Percentiles rank a stretch among this genome's conserved stretches.
Evolutionary conservation across 129 eudicot genomes (phyloP).

Genomic region (Gnaphalium uliginosum): DNA sequence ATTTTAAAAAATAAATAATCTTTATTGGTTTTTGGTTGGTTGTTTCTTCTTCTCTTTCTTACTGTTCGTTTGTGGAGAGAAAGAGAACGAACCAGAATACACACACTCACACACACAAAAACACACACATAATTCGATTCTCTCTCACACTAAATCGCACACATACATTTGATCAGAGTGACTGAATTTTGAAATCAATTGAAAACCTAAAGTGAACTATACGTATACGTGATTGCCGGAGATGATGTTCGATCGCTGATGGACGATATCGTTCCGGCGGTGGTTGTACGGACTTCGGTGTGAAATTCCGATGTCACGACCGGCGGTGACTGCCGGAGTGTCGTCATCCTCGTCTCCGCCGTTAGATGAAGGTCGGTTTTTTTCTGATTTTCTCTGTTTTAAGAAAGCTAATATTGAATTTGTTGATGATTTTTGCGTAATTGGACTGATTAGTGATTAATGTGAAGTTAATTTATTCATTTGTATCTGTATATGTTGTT

Average conservation of each 20-base stretch:
- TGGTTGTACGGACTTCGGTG: slow-evolving; percentile 41
- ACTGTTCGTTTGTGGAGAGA: slow-evolving; percentile 54
- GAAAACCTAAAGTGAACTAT: not conserved
- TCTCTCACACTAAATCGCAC: slow-evolving; percentile 10
- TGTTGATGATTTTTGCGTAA: slow-evolving; percentile 19
- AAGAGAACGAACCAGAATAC: slow-evolving; percentile 37
- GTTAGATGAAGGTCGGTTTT: slow-evolving; percentile 41
- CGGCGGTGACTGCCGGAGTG: slow-evolving; percentile 38
- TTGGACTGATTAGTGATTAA: slow-evolving; percentile 14
- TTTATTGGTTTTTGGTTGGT: slow-evolving; percentile 44
- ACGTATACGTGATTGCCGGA: slow-evolving; percentile 32
- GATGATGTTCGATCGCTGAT: slow-evolving; percentile 30
- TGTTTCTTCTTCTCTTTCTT: slow-evolving; percentile 40
- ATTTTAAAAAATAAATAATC: slow-evolving; percentile 16
- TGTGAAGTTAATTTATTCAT: slow-evolving; percentile 22
- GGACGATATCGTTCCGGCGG: slow-evolving; percentile 25
- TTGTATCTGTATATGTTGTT: not conserved
- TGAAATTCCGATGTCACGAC: slow-evolving; percentile 54
- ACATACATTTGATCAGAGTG: slow-evolving; percentile 31
- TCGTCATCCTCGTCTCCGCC: slow-evolving; percentile 38
- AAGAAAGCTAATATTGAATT: slow-evolving; percentile 10
- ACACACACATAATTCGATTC: slow-evolving; percentile 20
- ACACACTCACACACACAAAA: slow-evolving; percentile 7
- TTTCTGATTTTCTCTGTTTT: not conserved
- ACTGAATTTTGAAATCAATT: slow-evolving; percentile 4